Evolutionary conservation across 257 asterid species (phyloP).

Genomic region (Eustoma russellianum): DNA sequence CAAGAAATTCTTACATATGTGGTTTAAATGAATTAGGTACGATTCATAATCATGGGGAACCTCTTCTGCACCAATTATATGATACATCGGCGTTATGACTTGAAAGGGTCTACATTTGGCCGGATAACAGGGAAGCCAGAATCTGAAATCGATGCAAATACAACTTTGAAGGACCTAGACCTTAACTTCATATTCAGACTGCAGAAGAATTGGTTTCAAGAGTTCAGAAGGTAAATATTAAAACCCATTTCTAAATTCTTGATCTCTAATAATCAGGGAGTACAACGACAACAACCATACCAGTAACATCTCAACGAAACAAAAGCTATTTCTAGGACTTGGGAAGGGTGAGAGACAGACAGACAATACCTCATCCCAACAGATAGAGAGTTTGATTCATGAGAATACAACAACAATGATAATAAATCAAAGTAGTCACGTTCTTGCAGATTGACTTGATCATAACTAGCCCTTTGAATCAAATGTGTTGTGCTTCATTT

Average conservation of each 20-base stretch:
- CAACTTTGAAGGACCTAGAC: constrained; percentile 90
- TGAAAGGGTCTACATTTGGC: constrained; percentile 91
- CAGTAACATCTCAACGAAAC: too few species aligned
- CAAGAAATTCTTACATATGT: constrained; percentile 5
- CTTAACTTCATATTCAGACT: constrained; percentile 72
- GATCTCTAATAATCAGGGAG: not conserved
- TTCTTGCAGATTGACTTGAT: too few species aligned
- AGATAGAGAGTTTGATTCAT: too few species aligned
- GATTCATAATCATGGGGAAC: constrained; percentile 87
- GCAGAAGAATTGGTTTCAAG: constrained; percentile 84
- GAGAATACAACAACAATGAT: too few species aligned
- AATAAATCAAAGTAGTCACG: too few species aligned
- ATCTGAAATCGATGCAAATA: constrained; percentile 72
- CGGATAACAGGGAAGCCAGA: constrained; percentile 81
- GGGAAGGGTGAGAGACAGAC: too few species aligned
- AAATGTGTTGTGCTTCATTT: too few species aligned
- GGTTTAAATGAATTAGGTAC: constrained; percentile 35
- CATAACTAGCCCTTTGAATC: too few species aligned
- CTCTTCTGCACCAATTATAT: constrained; percentile 64
- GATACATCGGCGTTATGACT: constrained; percentile 73
- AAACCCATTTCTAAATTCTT: not conserved
- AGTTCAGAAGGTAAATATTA: constrained; percentile 48
- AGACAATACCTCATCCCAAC: too few species aligned
- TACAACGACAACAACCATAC: too few species aligned
- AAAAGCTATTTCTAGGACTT: too few species aligned